A percentile compares a stretch with the other conserved stretches of the same genome.
Evolutionary conservation across 2,329 filamentous ascomycete species (phyloP).

Genomic region (Penicillium sp.): DNA sequence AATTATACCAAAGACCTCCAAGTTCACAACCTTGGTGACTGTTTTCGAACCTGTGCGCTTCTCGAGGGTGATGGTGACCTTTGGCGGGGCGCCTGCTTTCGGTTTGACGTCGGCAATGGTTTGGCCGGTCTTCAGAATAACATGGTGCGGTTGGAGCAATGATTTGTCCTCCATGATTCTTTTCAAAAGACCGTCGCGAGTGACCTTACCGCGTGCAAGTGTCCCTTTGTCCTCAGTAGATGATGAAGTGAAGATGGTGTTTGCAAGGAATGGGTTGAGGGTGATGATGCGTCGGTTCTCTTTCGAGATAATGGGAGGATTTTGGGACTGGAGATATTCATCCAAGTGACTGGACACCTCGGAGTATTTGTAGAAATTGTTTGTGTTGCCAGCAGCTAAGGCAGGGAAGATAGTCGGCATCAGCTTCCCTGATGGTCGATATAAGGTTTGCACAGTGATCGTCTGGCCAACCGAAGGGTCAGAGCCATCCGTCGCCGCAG

Average conservation of each 20-base stretch:
- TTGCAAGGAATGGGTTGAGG: constrained; percentile 62
- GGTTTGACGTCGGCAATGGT: constrained; percentile 53
- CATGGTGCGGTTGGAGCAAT: constrained; percentile 56
- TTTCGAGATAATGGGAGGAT: constrained; percentile 51
- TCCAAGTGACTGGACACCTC: constrained; percentile 60
- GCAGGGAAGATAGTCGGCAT: constrained; percentile 54
- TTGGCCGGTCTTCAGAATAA: constrained; percentile 50
- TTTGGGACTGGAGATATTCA: constrained; percentile 59
- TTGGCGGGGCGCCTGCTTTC: constrained; percentile 60
- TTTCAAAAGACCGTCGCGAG: constrained; percentile 61
- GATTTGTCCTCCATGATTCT: constrained; percentile 53
- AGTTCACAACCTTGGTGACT: constrained; percentile 60
- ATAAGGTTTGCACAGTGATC: constrained; percentile 52
- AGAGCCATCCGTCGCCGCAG: constrained; percentile 25
- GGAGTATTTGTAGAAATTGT: constrained; percentile 58
- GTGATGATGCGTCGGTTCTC: constrained; percentile 62
- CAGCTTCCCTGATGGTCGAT: constrained; percentile 58
- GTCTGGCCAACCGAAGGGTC: constrained; percentile 47
- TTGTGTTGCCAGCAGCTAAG: constrained; percentile 48
- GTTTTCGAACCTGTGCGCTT: constrained; percentile 66
- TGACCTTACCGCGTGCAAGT: constrained; percentile 57
- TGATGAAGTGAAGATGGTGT: constrained; percentile 57
- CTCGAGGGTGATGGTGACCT: constrained; percentile 60
- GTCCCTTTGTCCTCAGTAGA: constrained; percentile 56
- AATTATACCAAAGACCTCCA: constrained; percentile 62